Percentiles rank a stretch among this genome's conserved stretches.
phyloP scores from a whole-genome alignment of 2,329 filamentous ascomycete genomes.

The Pseudogymnoascus sp. region DNA sequence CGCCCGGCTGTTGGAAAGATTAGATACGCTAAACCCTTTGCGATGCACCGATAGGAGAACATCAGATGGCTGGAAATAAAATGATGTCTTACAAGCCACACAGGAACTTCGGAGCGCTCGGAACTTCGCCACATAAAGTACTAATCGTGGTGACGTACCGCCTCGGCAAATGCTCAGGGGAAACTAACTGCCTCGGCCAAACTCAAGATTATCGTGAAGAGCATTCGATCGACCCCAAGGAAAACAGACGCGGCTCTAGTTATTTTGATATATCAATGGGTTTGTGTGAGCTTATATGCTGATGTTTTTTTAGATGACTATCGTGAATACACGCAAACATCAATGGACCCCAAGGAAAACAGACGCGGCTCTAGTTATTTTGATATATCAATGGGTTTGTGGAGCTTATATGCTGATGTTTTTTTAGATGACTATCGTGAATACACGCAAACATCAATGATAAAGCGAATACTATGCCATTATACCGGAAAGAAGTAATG shows the following conservation, averaged over 20 bases:
- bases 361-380: neutral
- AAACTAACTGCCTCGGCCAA: neutral
- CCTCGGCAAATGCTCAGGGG: neutral
- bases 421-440: neutral
- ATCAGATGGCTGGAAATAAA: neutral
- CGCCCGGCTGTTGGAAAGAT: neutral
- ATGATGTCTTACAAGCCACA: neutral
- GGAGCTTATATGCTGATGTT: neutral
- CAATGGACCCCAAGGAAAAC: neutral
- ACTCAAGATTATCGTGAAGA: neutral
- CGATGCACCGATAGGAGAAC: neutral
- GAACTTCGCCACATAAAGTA: neutral
- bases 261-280: neutral
- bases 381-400: neutral
- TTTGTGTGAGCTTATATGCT: neutral
- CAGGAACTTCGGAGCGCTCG: too few species aligned
- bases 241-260: neutral
- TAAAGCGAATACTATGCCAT: neutral
- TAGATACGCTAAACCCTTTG: conserved; percentile 1
- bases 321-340: neutral
- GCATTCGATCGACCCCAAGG: neutral
- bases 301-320: neutral
- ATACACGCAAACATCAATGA: neutral
- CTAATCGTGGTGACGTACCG: neutral
- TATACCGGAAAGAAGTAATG: neutral